These are phyloP conservation scores for Batkoa obscura DNA, from an alignment of 371 early-diverging fungal species.

Conservation along the genomic window DNA sequence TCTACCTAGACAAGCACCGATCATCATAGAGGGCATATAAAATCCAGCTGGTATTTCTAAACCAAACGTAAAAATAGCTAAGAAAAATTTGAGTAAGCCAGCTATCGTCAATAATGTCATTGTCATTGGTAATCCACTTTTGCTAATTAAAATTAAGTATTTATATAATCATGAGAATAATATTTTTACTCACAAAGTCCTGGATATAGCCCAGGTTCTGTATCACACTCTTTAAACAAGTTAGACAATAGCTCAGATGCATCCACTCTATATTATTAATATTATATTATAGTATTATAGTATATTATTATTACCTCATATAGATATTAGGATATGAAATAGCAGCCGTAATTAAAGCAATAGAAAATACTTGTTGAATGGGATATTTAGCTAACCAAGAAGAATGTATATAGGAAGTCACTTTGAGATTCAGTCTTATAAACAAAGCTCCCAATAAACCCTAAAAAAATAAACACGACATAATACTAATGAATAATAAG, in stretches of 20 bases:
- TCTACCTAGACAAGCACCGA: conserved; percentile 61
- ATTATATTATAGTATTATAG: not conserved
- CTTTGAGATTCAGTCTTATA: conserved; percentile 50
- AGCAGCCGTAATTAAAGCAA: conserved; percentile 52
- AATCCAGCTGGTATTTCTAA: conserved; percentile 56
- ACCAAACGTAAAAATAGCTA: conserved; percentile 66
- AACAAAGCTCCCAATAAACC: conserved; percentile 80
- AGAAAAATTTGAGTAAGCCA: conserved; percentile 33
- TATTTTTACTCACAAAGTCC: conserved; percentile 20
- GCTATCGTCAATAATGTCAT: conserved; percentile 33
- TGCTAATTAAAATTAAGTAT: conserved; percentile 7
- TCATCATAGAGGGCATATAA: conserved; percentile 58
- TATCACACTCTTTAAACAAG: conserved; percentile 50
- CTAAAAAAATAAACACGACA: conserved; percentile 14
- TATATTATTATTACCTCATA: conserved; percentile 21
- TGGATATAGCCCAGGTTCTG: conserved; percentile 10
- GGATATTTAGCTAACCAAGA: conserved; percentile 37
- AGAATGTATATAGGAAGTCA: conserved; percentile 45
- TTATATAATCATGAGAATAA: not conserved
- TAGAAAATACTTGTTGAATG: conserved; percentile 44
- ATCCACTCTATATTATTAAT: conserved; percentile 18
- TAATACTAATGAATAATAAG: not conserved
- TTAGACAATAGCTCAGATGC: conserved; percentile 40
- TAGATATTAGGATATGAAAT: conserved; percentile 64
- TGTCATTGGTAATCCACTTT: conserved; percentile 11